phyloP scores from a whole-genome alignment of 2,329 filamentous ascomycete genomes.

The Teratosphaeria gauchensis region DNA sequence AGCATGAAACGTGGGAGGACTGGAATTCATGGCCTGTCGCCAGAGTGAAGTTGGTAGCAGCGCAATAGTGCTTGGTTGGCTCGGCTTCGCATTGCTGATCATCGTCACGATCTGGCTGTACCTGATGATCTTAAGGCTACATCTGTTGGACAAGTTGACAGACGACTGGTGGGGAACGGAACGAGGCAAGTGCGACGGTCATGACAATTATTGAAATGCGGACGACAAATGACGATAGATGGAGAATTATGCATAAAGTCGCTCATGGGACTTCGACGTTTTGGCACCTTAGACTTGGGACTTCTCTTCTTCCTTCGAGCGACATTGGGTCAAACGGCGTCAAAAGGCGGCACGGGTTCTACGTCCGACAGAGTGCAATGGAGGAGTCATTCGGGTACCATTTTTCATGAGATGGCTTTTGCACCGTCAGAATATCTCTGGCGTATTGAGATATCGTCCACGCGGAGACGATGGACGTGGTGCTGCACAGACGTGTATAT shows the following conservation, averaged over 20 bases:
- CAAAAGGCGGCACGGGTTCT: not conserved
- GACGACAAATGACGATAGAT: not conserved
- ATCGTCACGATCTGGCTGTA: conserved; percentile 90
- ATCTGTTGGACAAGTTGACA: conserved; percentile 57
- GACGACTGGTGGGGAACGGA: conserved; percentile 22
- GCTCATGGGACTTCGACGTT: not conserved
- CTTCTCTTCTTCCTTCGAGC: not conserved
- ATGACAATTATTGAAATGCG: not conserved
- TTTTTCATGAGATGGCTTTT: not conserved
- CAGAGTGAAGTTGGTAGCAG: conserved; percentile 81
- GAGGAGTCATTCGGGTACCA: not conserved
- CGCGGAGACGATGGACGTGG: not conserved
- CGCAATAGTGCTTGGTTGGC: conserved; percentile 97
- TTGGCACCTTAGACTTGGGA: not conserved
- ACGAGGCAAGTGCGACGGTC: not conserved
- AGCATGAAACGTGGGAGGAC: too few species aligned
- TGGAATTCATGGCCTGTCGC: too few species aligned
- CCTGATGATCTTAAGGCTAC: conserved; percentile 93
- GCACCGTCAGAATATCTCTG: not conserved
- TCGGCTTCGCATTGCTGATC: conserved; percentile 85
- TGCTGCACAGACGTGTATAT: conserved; percentile 1
- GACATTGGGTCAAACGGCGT: not conserved
- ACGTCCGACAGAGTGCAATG: not conserved
- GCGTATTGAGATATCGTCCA: not conserved
- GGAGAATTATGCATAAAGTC: not conserved